Conservation (phyloP, 768 basidiomycete genomes). For the Crepidotus variabilis region DNA sequence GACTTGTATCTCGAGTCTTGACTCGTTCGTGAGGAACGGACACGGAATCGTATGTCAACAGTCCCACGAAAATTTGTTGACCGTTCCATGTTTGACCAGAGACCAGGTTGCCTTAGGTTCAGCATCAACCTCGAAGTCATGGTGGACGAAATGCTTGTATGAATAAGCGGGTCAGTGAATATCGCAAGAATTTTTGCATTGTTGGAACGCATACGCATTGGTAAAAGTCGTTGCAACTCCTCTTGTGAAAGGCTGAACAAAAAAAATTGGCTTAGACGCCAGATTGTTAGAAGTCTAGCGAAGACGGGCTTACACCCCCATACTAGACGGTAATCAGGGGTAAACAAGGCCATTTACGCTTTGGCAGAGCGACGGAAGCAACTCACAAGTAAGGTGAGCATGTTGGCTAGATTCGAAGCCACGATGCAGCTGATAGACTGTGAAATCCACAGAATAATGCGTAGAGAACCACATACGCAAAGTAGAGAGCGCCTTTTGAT, state of each 20-base stretch:
- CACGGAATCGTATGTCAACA: too few relatives aligned
- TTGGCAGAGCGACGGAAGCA: neutral
- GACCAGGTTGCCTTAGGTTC: too few relatives aligned
- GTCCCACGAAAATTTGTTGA: too few relatives aligned
- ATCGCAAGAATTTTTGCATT: neutral
- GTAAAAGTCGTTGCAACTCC: slow-evolving; percentile 29
- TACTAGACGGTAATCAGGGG: slow-evolving; percentile 16
- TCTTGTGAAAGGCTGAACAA: slow-evolving; percentile 24
- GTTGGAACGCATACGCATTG: slow-evolving; percentile 25
- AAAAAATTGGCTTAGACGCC: neutral
- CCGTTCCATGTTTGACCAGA: too few relatives aligned
- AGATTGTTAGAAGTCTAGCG: neutral
- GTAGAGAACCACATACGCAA: slow-evolving; percentile 20
- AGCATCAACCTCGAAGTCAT: slow-evolving; percentile 13
- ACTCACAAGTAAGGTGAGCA: slow-evolving; percentile 33
- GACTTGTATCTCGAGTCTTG: too few relatives aligned
- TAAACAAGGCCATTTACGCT: neutral
- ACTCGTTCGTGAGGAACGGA: too few relatives aligned
- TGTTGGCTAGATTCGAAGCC: slow-evolving; percentile 36
- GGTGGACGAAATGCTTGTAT: slow-evolving; percentile 14
- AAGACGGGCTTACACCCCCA: slow-evolving; percentile 22
- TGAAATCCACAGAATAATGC: neutral
- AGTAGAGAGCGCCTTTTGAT: slow-evolving; percentile 30
- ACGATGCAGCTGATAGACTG: neutral
- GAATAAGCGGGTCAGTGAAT: neutral